A percentile compares a stretch with the other conserved stretches of the same genome.
Evolutionary conservation across 345 rosid genomes (phyloP).

Genomic region (Dipteronia dyeriana): DNA sequence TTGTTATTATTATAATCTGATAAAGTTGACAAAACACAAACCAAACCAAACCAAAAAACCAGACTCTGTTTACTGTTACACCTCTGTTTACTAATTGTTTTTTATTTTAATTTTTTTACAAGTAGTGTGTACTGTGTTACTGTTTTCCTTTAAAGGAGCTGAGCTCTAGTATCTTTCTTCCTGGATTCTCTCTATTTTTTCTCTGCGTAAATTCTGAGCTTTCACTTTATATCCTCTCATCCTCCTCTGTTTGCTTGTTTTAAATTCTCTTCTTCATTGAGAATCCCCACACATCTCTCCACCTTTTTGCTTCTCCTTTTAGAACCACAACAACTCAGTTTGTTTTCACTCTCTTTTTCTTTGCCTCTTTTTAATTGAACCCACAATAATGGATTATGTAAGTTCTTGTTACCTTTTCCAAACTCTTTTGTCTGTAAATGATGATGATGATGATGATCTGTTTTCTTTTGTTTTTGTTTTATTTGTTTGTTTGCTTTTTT

Average conservation of each 20-base stretch:
- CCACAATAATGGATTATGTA: slow-evolving; percentile 22
- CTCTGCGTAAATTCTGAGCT: slow-evolving; percentile 26
- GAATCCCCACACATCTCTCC: slow-evolving; percentile 18
- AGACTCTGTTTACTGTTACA: no score
- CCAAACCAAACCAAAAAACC: no score
- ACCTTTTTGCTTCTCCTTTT: background rate
- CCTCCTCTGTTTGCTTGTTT: background rate
- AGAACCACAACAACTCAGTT: background rate
- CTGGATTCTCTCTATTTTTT: slow-evolving; percentile 30
- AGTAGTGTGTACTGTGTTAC: background rate
- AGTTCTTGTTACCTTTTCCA: background rate
- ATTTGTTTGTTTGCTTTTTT: background rate
- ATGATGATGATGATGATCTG: background rate
- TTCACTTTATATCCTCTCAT: slow-evolving; percentile 18
- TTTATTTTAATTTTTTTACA: background rate
- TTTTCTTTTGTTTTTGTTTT: background rate
- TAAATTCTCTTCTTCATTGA: slow-evolving; percentile 4
- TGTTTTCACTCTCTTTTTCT: background rate
- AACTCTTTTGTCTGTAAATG: background rate
- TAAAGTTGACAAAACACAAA: slow-evolving; percentile 1
- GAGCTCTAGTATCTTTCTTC: slow-evolving; percentile 24
- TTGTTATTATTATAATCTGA: background rate
- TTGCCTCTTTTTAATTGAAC: background rate
- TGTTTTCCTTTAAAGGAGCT: slow-evolving; percentile 22
- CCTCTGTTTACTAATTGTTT: background rate